Evolutionary conservation across 2,329 filamentous ascomycete genomes (phyloP).

Genomic region (Phaeosphaeriaceae sp.): DNA sequence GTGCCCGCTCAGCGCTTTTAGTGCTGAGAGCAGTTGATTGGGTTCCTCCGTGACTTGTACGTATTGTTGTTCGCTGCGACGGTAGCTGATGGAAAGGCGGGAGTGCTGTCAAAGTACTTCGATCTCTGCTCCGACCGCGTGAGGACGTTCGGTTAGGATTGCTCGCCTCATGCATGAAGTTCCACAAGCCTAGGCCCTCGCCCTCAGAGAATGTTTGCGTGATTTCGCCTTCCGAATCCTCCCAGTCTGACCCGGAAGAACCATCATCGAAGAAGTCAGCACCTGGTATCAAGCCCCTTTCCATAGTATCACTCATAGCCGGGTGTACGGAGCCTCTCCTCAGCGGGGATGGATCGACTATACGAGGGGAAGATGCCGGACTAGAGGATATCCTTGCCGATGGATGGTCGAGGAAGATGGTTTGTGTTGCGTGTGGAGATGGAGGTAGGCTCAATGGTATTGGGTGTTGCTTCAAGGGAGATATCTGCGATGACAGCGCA

Average conservation of each 20-base stretch:
- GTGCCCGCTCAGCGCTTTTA: slow-evolving; percentile 23
- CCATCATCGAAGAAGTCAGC: slow-evolving; percentile 39
- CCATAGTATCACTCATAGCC: slow-evolving; percentile 32
- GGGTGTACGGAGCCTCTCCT: slow-evolving; percentile 32
- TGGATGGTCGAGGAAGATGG: slow-evolving; percentile 31
- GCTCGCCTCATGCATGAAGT: slow-evolving; percentile 5
- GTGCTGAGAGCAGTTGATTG: neutral
- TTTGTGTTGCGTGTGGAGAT: slow-evolving; percentile 20
- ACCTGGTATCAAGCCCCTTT: slow-evolving; percentile 22
- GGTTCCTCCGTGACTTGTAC: slow-evolving; percentile 3
- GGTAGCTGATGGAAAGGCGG: slow-evolving; percentile 20
- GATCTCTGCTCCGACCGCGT: slow-evolving; percentile 19
- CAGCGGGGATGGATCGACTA: slow-evolving; percentile 28
- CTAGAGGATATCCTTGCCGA: slow-evolving; percentile 37
- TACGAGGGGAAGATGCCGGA: slow-evolving; percentile 36
- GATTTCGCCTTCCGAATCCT: slow-evolving; percentile 25
- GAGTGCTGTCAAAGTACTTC: slow-evolving; percentile 19
- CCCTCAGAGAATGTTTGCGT: slow-evolving; percentile 19
- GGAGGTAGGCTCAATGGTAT: slow-evolving; percentile 14
- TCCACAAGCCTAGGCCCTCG: slow-evolving; percentile 8
- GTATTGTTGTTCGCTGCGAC: slow-evolving; percentile 11
- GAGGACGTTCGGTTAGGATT: neutral
- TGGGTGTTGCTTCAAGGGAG: slow-evolving; percentile 17
- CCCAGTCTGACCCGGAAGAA: slow-evolving; percentile 33
- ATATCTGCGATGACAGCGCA: slow-evolving; percentile 3